phyloP scores from a whole-genome alignment of 192 early-diverging fungal species.

The Coemansia sp. region DNA sequence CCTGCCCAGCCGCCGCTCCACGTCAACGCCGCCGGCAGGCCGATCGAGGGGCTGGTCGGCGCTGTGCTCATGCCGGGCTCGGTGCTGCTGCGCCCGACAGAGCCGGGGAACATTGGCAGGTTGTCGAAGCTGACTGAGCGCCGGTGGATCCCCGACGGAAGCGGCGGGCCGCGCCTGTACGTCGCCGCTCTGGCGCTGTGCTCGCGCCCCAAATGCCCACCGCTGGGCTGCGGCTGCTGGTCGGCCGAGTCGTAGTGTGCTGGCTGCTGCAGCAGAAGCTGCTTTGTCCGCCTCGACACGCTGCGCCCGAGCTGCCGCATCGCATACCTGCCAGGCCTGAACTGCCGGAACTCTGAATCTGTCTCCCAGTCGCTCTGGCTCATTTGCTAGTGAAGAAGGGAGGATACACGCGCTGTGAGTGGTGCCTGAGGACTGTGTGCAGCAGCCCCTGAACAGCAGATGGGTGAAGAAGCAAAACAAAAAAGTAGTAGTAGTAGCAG shows the following conservation, averaged over 20 bases:
- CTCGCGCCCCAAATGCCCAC: no score
- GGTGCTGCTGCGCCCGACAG: slow-evolving; percentile 39
- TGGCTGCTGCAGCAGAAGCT: slow-evolving; percentile 18
- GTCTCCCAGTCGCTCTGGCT: slow-evolving; percentile 43
- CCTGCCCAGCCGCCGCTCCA: slow-evolving; percentile 43
- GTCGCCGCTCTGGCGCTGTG: not conserved
- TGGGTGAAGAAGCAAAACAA: no score
- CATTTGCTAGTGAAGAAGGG: slow-evolving; percentile 8
- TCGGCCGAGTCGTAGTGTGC: not conserved
- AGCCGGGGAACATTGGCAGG: slow-evolving; percentile 28
- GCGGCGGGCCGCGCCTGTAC: slow-evolving; percentile 36
- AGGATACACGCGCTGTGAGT: not conserved
- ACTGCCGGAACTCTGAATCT: slow-evolving; percentile 48
- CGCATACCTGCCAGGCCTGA: slow-evolving; percentile 45
- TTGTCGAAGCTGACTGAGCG: slow-evolving; percentile 56
- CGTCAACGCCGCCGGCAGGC: slow-evolving; percentile 34
- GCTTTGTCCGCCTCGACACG: slow-evolving; percentile 38
- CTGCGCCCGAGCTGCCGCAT: slow-evolving; percentile 52
- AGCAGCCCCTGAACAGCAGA: no score
- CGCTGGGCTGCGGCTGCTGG: not conserved
- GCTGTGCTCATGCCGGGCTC: slow-evolving; percentile 18
- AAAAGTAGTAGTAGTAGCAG: no score
- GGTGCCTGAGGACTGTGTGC: no score
- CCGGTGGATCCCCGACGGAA: slow-evolving; percentile 50
- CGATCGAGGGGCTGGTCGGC: slow-evolving; percentile 1